These are phyloP conservation scores for Yarrowia sp. DNA, from an alignment of 805 yeast genomes.

Conservation along the genomic window DNA sequence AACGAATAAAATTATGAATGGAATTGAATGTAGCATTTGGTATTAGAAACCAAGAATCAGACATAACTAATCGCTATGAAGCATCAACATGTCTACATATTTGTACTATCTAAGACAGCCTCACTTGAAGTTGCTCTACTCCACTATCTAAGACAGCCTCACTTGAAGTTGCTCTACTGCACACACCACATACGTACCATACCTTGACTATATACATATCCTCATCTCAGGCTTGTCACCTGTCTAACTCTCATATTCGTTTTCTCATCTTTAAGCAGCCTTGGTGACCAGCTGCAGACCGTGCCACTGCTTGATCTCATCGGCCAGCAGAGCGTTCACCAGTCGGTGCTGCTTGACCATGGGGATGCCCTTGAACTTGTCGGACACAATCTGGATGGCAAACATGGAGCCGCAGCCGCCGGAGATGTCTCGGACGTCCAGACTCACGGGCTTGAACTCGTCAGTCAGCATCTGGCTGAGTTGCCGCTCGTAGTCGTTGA, in stretches of 20 bases:
- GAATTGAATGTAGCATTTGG: too few species aligned
- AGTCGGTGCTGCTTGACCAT: conserved; percentile 92
- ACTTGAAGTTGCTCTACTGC: too few species aligned
- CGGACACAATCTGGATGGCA: conserved; percentile 78
- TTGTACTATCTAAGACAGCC: too few species aligned
- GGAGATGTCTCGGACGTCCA: conserved; percentile 80
- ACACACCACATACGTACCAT: too few species aligned
- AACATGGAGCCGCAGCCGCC: conserved; percentile 99
- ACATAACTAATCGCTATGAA: too few species aligned
- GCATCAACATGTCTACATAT: too few species aligned
- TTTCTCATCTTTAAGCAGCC: conserved; percentile 47
- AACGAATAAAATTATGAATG: too few species aligned
- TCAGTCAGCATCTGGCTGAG: conserved; percentile 62
- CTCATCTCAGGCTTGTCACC: too few species aligned
- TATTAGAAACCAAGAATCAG: too few species aligned
- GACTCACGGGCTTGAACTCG: conserved; percentile 64
- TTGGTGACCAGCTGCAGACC: conserved; percentile 87
- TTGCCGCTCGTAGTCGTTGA: conserved; percentile 69
- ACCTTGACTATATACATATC: conserved; percentile 32
- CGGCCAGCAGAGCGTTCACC: conserved; percentile 80
- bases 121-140: too few species aligned
- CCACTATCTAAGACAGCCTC: too few species aligned
- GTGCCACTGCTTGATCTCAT: conserved; percentile 92
- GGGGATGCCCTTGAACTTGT: conserved; percentile 75
- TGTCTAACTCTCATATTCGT: not conserved